Evolutionary conservation across 108 stramenopile species (phyloP), one percentile per base, ranked within the genome.

Genomic region (Schizochytrium sp.): DNA sequence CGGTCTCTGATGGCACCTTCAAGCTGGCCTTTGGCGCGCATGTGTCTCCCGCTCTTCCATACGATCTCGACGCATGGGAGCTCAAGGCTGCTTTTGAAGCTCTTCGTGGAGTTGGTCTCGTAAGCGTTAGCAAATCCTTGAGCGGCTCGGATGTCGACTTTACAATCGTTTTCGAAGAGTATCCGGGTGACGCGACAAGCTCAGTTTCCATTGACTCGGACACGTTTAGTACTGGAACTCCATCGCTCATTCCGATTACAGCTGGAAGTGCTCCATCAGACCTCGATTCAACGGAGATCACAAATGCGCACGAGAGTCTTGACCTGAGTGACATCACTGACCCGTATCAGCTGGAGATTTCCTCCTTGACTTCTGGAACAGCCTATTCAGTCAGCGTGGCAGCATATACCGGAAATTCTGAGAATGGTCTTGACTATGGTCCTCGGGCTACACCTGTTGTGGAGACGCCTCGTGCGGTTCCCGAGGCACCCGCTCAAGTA

Each of bases 11-110:
- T 25, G 93, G 92, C 43, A 89, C 88, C n/a, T 91, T 93, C 58
- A 44, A 28, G 47, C 41, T 93, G 43, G 23, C 44, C 16, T 88
- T 89, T n/a, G 60, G 59, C 41, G 88, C 19, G 23, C 51, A 25
- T 5, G 5, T 90, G 69, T 28, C 91, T 72, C 44, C 44, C 2
- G 57, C 55, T 5, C 87, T 92, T 8, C 57, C 60, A 0, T 88
- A 58, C 34, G 90, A 92, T 87, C 19, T 60, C 4, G 19, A 90
- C 16, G 90, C 92, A 4, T 43, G 60, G 14, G 76, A 89, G 14
- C 57, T 95, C n/a, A 91, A 93, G 72, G n/a, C 72, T n/a, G 72
- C 76, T 12, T 44, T 95, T 5, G 92, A 94, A 60, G 72, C 72
- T 60, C 72, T 94, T 12, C 72, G 60, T 58, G 92, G 88, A 44